These are phyloP conservation scores for Venturia nashicola DNA, from an alignment of 2,329 filamentous ascomycete species.

Conservation along the genomic window DNA sequence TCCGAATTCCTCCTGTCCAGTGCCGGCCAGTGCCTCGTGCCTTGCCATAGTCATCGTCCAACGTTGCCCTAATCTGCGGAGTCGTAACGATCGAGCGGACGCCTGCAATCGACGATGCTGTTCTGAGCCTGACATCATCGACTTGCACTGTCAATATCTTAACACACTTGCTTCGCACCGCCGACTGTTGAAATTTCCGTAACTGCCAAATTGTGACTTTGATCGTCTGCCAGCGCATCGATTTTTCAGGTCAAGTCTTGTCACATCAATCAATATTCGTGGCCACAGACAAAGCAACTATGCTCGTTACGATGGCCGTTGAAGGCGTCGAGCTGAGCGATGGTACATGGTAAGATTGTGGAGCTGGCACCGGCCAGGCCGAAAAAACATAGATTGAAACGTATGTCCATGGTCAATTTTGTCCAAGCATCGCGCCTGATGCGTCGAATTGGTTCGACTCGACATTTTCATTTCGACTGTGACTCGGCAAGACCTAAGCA, in stretches of 20 bases:
- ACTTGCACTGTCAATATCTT: neutral
- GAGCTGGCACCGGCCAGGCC: neutral
- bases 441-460: too few relatives aligned
- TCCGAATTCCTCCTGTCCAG: neutral
- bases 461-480: too few relatives aligned
- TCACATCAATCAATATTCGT: neutral
- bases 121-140: neutral
- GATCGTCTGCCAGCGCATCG: neutral
- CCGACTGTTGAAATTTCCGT: too few relatives aligned
- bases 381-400: too few relatives aligned
- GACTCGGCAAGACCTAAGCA: too few relatives aligned
- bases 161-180: neutral
- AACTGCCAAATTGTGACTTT: neutral
- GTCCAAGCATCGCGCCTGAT: too few relatives aligned
- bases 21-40: neutral
- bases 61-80: neutral
- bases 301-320: neutral
- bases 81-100: neutral
- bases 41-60: neutral
- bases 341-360: neutral
- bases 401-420: too few relatives aligned
- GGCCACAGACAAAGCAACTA: neutral
- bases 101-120: neutral
- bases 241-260: too few relatives aligned
- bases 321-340: neutral